Conservation (phyloP, 2,329 filamentous ascomycete species). For the Colletotrichum sp. region DNA sequence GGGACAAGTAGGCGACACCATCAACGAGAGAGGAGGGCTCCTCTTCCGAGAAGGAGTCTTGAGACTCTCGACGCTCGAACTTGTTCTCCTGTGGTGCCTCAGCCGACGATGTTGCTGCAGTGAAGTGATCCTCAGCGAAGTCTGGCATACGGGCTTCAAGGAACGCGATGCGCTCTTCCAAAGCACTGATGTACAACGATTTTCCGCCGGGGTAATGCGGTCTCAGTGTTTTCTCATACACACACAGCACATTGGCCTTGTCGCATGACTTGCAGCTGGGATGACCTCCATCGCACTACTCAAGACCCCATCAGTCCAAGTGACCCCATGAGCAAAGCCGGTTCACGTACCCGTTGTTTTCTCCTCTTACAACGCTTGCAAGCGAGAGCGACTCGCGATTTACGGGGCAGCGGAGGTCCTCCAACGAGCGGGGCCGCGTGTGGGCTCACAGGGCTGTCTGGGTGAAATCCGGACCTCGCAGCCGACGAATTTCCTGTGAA, state of each 20-base stretch:
- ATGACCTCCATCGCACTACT: conserved; percentile 28
- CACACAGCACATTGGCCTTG: conserved; percentile 23
- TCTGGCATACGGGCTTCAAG: conserved; percentile 30
- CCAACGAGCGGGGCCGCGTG: neutral
- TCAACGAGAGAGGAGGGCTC: conserved; percentile 26
- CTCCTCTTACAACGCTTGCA: conserved; percentile 30
- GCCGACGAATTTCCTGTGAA: neutral
- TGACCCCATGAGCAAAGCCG: neutral
- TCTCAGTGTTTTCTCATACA: conserved; percentile 28
- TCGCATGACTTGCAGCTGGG: conserved; percentile 29
- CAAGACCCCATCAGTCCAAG: neutral
- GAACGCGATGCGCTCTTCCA: conserved; percentile 33
- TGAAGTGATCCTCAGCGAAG: conserved; percentile 31
- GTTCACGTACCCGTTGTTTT: conserved; percentile 26
- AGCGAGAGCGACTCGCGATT: conserved; percentile 27
- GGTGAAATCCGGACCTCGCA: neutral
- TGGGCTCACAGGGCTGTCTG: conserved; percentile 17
- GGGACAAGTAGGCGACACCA: conserved; percentile 29
- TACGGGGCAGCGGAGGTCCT: conserved; percentile 12
- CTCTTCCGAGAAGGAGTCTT: conserved; percentile 22
- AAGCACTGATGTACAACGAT: conserved; percentile 30
- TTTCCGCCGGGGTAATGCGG: conserved; percentile 32
- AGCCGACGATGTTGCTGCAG: neutral
- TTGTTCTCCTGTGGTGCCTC: neutral
- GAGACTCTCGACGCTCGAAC: neutral